A percentile compares a stretch with the other conserved stretches of the same genome.
Conservation (phyloP, 805 yeast species). For the Myxozyma sirexii region DNA sequence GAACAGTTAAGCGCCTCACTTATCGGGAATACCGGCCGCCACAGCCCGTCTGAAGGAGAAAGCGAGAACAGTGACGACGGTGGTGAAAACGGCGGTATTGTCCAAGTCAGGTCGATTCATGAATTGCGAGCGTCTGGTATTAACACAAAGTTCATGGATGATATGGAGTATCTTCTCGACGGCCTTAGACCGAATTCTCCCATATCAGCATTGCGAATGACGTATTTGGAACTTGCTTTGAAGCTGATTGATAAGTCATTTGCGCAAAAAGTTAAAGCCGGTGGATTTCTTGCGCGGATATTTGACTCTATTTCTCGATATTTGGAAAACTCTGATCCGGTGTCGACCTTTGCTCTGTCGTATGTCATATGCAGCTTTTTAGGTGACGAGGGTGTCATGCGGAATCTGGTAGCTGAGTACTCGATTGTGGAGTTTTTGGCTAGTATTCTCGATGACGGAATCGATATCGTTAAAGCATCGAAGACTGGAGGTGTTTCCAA, state of each 20-base stretch:
- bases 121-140: slow-evolving; percentile 35
- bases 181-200: slow-evolving; percentile 18
- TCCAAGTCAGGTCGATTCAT: slow-evolving; percentile 29
- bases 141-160: slow-evolving; percentile 33
- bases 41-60: neutral
- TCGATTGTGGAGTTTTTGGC: slow-evolving; percentile 6
- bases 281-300: slow-evolving; percentile 20
- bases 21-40: neutral
- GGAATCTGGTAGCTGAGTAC: slow-evolving; percentile 10
- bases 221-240: slow-evolving; percentile 27
- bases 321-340: neutral
- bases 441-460: slow-evolving; percentile 4
- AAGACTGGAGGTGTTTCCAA: neutral
- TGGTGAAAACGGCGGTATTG: slow-evolving; percentile 2
- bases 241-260: slow-evolving; percentile 28
- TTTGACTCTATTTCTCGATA: neutral
- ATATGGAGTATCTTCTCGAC: slow-evolving; percentile 35
- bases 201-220: slow-evolving; percentile 11
- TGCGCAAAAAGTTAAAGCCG: slow-evolving; percentile 20
- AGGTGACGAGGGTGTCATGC: slow-evolving; percentile 25
- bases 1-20: slow-evolving; percentile 8
- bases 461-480: slow-evolving; percentile 12
- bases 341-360: slow-evolving; percentile 22
- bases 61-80: slow-evolving; percentile 1
- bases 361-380: slow-evolving; percentile 12